Conservation (phyloP, 2,329 filamentous ascomycete genomes). For the Mariannaea sp. region DNA sequence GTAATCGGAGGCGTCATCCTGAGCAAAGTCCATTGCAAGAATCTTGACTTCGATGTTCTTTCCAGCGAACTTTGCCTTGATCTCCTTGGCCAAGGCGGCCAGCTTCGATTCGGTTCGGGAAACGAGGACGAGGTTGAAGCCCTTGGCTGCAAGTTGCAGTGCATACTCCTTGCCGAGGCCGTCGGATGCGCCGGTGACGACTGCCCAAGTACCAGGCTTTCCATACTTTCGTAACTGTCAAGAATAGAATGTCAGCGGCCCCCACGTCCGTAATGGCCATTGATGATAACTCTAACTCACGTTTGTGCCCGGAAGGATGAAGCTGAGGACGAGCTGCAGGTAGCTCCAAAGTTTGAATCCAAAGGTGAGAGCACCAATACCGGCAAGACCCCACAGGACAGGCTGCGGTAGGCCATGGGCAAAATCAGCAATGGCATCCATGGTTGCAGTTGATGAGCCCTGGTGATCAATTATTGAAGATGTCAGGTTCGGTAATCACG, state of each 20-base stretch:
- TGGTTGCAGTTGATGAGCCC: conserved; percentile 18
- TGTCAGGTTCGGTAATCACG: background rate
- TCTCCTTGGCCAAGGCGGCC: conserved; percentile 73
- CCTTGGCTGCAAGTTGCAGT: conserved; percentile 83
- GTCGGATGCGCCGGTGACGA: conserved; percentile 94
- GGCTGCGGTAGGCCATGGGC: conserved; percentile 26
- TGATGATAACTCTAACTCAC: conserved; percentile 47
- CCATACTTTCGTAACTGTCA: conserved; percentile 84
- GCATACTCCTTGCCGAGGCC: conserved; percentile 97
- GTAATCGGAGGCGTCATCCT: conserved; percentile 81
- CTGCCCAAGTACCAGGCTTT: conserved; percentile 88
- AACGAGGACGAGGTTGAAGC: conserved; percentile 93
- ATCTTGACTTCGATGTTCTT: conserved; percentile 71
- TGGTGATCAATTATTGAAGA: background rate
- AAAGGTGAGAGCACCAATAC: conserved; percentile 63
- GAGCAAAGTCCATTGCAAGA: conserved; percentile 89
- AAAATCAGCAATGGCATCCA: conserved; percentile 38
- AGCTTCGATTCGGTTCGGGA: conserved; percentile 96
- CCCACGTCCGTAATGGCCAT: background rate
- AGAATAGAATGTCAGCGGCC: background rate
- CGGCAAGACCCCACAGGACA: conserved; percentile 47
- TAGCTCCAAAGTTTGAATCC: conserved; percentile 62
- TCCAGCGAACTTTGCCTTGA: conserved; percentile 69
- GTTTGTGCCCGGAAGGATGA: conserved; percentile 67
- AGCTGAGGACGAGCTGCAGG: conserved; percentile 66